A percentile compares a stretch with the other conserved stretches of the same genome.
Conservation (phyloP, 345 rosid genomes). For the Moricandia arvensis region DNA sequence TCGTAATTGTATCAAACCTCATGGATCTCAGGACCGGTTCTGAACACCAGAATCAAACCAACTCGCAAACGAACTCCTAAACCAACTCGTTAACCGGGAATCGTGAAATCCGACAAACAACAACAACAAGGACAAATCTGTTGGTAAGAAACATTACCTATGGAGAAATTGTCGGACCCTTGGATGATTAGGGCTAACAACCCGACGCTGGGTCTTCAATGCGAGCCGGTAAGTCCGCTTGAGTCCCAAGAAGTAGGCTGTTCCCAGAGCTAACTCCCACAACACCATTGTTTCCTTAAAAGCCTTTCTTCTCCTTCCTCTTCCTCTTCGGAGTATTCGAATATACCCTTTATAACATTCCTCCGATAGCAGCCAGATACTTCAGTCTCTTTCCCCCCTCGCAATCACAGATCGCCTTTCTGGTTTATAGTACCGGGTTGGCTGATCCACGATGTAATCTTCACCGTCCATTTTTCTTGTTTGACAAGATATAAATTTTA, state of each 20-base stretch:
- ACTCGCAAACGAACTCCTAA: neutral
- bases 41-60: neutral
- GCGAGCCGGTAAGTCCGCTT: conserved; percentile 74
- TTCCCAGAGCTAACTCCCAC: conserved; percentile 84
- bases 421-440: neutral
- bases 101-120: neutral
- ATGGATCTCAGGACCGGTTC: neutral
- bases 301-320: neutral
- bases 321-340: conserved; percentile 5
- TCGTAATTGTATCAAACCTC: neutral
- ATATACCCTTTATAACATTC: neutral
- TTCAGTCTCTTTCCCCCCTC: conserved; percentile 16
- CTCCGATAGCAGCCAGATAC: conserved; percentile 14
- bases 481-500: conserved; percentile 3
- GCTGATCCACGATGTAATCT: conserved; percentile 18
- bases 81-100: neutral
- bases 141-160: conserved; percentile 41
- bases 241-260: conserved; percentile 84
- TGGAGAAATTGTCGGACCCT: conserved; percentile 58
- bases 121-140: neutral
- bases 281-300: conserved; percentile 54
- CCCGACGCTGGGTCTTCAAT: conserved; percentile 61
- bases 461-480: conserved; percentile 31
- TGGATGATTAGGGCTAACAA: conserved; percentile 52
- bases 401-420: conserved; percentile 21